A percentile compares a stretch with the other conserved stretches of the same genome.
Evolutionary conservation across 345 rosid species (phyloP).

Genomic region (Populus alba): DNA sequence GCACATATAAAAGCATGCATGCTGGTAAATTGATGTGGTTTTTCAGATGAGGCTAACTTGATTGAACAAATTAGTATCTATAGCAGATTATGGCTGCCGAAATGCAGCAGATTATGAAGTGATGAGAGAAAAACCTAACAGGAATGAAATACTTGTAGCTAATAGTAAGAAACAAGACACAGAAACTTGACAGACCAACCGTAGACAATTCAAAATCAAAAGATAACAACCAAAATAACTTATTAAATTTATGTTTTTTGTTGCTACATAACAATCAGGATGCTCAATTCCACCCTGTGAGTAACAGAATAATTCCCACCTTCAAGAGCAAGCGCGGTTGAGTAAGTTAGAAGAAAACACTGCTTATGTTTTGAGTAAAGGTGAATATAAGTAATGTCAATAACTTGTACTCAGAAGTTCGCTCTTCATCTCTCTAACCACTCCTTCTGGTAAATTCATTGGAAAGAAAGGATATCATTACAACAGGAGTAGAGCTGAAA

Average conservation of each 20-base stretch:
- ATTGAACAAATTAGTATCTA: neutral
- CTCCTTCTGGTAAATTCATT: neutral
- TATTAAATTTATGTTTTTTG: slow-evolving; percentile 6
- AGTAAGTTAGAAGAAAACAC: neutral
- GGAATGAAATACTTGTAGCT: neutral
- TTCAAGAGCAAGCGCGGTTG: slow-evolving; percentile 2
- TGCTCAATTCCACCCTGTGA: neutral
- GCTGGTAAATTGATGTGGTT: neutral
- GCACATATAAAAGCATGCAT: neutral
- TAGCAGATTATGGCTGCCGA: neutral
- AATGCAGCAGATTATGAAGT: neutral
- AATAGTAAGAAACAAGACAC: neutral
- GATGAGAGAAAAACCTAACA: neutral
- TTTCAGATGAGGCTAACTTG: neutral
- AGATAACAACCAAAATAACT: neutral
- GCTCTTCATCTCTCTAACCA: slow-evolving; percentile 8
- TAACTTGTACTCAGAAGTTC: neutral
- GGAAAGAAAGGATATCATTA: neutral
- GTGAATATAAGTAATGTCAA: neutral
- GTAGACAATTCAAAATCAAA: neutral
- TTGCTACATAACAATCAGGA: slow-evolving; percentile 1
- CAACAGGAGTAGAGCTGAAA: neutral
- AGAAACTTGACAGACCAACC: neutral
- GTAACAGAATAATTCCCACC: neutral
- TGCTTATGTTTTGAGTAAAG: neutral